Percentiles rank a stretch among this genome's conserved stretches.
These are phyloP conservation scores for Coleophoma crateriformis DNA, from an alignment of 2,329 filamentous ascomycete species.

Conservation along the genomic window DNA sequence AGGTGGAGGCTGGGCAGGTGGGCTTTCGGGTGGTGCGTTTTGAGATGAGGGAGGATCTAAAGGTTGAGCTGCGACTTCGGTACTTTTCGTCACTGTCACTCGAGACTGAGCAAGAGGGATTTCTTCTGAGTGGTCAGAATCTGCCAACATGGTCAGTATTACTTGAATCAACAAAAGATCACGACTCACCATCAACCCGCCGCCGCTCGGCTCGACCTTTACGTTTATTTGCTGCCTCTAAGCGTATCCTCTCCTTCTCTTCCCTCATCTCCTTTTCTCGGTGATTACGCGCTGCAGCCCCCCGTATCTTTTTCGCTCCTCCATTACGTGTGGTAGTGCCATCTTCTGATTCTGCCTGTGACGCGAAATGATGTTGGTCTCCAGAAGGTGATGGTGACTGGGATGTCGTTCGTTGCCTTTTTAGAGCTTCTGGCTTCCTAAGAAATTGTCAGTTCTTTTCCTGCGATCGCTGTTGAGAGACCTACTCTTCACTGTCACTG, in stretches of 20 bases:
- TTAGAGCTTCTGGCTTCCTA: conserved; percentile 66
- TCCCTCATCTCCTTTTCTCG: conserved; percentile 62
- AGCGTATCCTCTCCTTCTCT: conserved; percentile 67
- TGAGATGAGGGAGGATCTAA: conserved; percentile 39
- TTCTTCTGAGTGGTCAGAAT: conserved; percentile 70
- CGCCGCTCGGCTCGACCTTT: conserved; percentile 78
- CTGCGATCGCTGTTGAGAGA: conserved; percentile 19
- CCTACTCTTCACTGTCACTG: conserved; percentile 93
- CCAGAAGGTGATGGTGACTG: conserved; percentile 59
- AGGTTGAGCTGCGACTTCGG: conserved; percentile 19
- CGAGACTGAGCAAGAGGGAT: conserved; percentile 43
- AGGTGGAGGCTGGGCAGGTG: conserved; percentile 34
- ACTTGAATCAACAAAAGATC: conserved; percentile 9
- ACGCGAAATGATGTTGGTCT: conserved; percentile 40
- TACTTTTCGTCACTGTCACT: conserved; percentile 23
- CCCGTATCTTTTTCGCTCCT: conserved; percentile 54
- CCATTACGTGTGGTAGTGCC: conserved; percentile 47
- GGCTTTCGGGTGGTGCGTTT: conserved; percentile 40
- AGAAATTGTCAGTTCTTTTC: conserved; percentile 19
- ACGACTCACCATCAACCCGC: conserved; percentile 66
- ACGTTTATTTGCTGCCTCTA: conserved; percentile 72
- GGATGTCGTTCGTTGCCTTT: conserved; percentile 80
- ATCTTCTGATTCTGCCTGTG: conserved; percentile 67
- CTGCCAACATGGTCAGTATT: conserved; percentile 40
- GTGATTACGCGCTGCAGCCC: conserved; percentile 48